Conservation (phyloP, 1,139 yeast genomes). For the Martiniozyma asiatica region DNA sequence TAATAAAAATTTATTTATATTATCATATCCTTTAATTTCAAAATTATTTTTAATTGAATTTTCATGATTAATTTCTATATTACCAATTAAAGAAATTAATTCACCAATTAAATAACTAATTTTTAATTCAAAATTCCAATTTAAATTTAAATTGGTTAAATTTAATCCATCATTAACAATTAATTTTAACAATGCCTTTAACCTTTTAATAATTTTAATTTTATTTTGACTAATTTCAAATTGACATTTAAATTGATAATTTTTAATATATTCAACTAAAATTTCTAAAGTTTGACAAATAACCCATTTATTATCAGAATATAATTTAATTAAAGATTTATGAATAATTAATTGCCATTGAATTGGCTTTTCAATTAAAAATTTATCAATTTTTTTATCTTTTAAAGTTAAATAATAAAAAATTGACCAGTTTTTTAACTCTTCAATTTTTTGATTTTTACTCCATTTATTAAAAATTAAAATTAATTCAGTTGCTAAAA, state of each 20-base stretch:
- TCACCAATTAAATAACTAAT: slow-evolving; percentile 52
- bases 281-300: slow-evolving; percentile 71
- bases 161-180: slow-evolving; percentile 3
- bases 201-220: slow-evolving; percentile 1
- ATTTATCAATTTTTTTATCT: too few species aligned
- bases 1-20: slow-evolving; percentile 9
- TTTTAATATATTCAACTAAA: slow-evolving; percentile 37
- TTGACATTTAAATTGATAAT: slow-evolving; percentile 25
- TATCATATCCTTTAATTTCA: slow-evolving; percentile 6
- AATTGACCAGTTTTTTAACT: slow-evolving; percentile 4
- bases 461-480: slow-evolving; percentile 3
- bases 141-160: too few species aligned
- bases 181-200: slow-evolving; percentile 1
- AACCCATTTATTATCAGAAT: slow-evolving; percentile 62
- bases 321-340: slow-evolving; percentile 43
- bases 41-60: slow-evolving; percentile 2
- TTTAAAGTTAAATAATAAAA: too few species aligned
- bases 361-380: too few species aligned
- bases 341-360: too few species aligned
- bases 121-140: too few species aligned
- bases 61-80: slow-evolving; percentile 41
- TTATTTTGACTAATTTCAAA: too few species aligned
- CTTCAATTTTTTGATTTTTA: slow-evolving; percentile 1
- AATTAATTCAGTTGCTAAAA: slow-evolving; percentile 27
- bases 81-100: slow-evolving; percentile 69